Percentiles rank a stretch among this genome's conserved stretches.
Evolutionary conservation across 345 rosid species (phyloP).

Genomic region (Gossypium stocksii): DNA sequence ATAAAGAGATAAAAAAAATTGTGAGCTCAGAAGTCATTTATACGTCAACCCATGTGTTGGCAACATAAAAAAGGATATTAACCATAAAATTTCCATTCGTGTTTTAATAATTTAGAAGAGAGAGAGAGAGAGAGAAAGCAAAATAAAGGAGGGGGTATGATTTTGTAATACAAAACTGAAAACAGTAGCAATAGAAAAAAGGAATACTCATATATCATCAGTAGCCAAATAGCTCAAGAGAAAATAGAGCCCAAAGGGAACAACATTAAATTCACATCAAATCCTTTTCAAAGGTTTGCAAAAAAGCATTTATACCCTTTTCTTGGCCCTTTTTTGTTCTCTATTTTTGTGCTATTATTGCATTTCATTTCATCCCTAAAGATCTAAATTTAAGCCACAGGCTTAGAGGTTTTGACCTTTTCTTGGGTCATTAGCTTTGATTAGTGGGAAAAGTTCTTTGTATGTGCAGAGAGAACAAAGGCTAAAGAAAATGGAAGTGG

Average conservation of each 20-base stretch:
- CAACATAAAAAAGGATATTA: too few species aligned
- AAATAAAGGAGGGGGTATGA: not conserved
- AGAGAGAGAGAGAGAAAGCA: not conserved
- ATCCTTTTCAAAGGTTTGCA: constrained; percentile 20
- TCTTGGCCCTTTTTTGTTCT: not conserved
- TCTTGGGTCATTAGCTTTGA: not conserved
- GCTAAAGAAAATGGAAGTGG: constrained; percentile 52
- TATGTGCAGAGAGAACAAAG: constrained; percentile 14
- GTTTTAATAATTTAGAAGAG: too few species aligned
- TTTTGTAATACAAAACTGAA: not conserved
- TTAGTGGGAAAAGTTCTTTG: not conserved
- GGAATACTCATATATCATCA: not conserved
- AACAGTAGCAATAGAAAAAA: not conserved
- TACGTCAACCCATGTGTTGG: too few species aligned
- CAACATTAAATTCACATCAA: constrained; percentile 26
- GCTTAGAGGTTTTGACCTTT: constrained; percentile 1
- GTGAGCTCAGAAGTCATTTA: too few species aligned
- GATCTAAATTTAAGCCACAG: constrained; percentile 28
- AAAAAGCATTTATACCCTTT: constrained; percentile 18
- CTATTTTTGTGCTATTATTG: constrained; percentile 14
- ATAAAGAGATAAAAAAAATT: too few species aligned
- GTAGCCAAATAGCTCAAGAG: not conserved
- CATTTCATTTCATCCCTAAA: constrained; percentile 14
- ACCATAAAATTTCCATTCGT: too few species aligned
- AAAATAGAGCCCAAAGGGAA: constrained; percentile 13